Evolutionary conservation across 768 basidiomycete genomes (phyloP).

Genomic region (Infundibulicybe gibba): DNA sequence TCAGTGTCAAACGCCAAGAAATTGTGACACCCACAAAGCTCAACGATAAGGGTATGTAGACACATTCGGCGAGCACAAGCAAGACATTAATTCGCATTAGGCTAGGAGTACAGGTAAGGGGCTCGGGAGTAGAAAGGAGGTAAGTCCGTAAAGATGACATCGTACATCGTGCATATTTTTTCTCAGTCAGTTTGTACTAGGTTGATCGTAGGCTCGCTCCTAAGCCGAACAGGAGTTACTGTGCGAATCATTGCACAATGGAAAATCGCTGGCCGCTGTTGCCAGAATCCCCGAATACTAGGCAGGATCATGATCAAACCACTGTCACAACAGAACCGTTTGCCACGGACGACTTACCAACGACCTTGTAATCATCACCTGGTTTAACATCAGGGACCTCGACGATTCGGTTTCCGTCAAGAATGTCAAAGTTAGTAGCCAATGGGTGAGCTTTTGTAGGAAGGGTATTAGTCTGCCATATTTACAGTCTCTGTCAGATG

Average conservation of each 20-base stretch:
- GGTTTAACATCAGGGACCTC: slow-evolving; percentile 29
- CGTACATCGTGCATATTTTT: too few species aligned
- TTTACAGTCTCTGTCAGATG: neutral
- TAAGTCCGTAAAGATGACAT: too few species aligned
- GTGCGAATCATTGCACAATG: slow-evolving; percentile 28
- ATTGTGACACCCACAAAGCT: too few species aligned
- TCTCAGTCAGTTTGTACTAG: too few species aligned
- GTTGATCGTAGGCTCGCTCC: too few species aligned
- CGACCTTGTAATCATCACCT: slow-evolving; percentile 31
- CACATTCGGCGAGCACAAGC: too few species aligned
- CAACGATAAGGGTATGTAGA: too few species aligned
- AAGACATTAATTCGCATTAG: too few species aligned
- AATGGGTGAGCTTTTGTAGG: slow-evolving; percentile 20
- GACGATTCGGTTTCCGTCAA: slow-evolving; percentile 26
- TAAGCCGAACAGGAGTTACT: too few species aligned
- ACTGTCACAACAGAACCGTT: neutral
- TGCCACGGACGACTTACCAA: slow-evolving; percentile 27
- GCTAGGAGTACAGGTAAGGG: too few species aligned
- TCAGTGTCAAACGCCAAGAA: neutral
- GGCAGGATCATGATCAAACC: slow-evolving; percentile 4
- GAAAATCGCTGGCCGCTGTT: slow-evolving; percentile 39
- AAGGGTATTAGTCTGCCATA: slow-evolving; percentile 1
- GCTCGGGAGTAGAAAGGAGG: too few species aligned
- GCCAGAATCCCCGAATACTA: slow-evolving; percentile 30
- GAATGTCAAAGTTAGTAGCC: slow-evolving; percentile 32